phyloP scores from a whole-genome alignment of 73 alveolate species.

The Stentor coeruleus region DNA sequence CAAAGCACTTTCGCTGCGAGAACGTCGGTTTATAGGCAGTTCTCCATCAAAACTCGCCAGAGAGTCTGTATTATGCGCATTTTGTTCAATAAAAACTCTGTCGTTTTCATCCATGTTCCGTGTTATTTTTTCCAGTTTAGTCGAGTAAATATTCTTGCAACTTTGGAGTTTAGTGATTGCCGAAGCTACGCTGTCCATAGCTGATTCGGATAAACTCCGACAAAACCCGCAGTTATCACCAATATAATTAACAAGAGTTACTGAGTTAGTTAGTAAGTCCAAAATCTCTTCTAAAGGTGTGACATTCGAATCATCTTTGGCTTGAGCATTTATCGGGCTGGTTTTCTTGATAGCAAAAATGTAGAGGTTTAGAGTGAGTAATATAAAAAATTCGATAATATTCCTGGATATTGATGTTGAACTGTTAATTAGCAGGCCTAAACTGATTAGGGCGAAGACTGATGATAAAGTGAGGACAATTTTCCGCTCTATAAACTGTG shows the following conservation, averaged over 20 bases:
- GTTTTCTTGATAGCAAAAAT: too few species aligned
- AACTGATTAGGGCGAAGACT: too few species aligned
- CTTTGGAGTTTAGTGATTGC: neutral
- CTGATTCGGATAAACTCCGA: neutral
- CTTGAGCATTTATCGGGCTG: too few species aligned
- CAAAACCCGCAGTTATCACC: neutral
- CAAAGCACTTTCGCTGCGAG: neutral
- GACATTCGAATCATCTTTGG: neutral
- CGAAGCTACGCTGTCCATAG: neutral
- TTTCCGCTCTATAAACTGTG: too few species aligned
- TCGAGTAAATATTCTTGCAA: neutral
- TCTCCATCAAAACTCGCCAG: neutral
- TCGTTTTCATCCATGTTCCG: slow-evolving; percentile 8
- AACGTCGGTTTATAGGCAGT: neutral
- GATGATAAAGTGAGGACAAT: too few species aligned
- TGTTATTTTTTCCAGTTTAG: neutral
- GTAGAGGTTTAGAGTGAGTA: too few species aligned
- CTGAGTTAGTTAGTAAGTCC: neutral
- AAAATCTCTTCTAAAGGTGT: neutral
- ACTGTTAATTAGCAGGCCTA: too few species aligned
- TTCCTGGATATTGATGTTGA: too few species aligned
- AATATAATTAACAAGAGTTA: too few species aligned
- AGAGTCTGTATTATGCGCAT: neutral
- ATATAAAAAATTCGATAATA: too few species aligned
- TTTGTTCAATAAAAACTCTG: neutral